Conservation (phyloP, 805 yeast genomes). For the Peterozyma toletana region DNA sequence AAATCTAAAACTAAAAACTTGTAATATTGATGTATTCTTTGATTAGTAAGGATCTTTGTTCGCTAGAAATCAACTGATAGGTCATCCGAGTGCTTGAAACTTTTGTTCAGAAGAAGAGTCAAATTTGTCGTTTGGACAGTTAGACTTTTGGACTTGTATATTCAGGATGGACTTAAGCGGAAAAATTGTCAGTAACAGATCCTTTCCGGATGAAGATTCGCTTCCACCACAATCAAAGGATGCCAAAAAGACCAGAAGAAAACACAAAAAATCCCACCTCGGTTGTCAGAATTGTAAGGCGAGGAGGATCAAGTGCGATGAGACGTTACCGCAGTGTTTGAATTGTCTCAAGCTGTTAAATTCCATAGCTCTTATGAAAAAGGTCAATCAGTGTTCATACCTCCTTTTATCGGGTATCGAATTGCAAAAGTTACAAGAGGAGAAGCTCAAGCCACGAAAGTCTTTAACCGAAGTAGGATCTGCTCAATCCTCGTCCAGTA, state of each 20-base stretch:
- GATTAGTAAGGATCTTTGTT: no score
- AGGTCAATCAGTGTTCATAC: constrained; percentile 1
- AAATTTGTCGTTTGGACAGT: no score
- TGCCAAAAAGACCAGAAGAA: constrained; percentile 39
- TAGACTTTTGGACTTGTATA: no score
- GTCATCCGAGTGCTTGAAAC: no score
- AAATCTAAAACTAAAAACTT: neutral
- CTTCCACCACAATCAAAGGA: neutral
- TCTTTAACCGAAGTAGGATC: neutral
- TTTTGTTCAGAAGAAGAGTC: no score
- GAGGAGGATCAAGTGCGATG: constrained; percentile 62
- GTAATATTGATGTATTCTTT: no score
- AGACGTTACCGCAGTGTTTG: constrained; percentile 48
- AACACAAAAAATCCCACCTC: constrained; percentile 61
- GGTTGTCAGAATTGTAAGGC: constrained; percentile 71
- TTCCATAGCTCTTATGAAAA: neutral
- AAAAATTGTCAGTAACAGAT: neutral
- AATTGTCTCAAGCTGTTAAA: constrained; percentile 35
- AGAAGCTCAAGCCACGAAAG: neutral
- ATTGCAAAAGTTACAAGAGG: neutral
- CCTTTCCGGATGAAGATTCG: neutral
- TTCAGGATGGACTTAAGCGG: neutral
- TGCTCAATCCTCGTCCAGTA: constrained; percentile 2
- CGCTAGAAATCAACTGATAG: no score
- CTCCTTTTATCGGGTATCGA: neutral